phyloP scores from a whole-genome alignment of 2,329 filamentous ascomycete genomes.

The Neurospora sp. region DNA sequence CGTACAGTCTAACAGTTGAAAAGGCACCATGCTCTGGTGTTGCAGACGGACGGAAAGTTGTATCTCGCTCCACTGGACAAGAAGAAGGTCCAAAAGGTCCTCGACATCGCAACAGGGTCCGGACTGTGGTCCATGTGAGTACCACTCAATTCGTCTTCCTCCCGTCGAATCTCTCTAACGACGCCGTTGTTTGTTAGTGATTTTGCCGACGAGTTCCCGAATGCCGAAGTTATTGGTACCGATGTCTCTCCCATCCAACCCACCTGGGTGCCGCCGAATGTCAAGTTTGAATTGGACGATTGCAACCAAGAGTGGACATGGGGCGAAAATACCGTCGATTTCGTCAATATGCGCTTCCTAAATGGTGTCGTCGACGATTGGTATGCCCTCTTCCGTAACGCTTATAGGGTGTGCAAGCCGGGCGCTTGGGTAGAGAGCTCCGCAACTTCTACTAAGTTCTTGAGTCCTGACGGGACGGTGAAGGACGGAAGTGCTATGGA shows the following conservation, averaged over 20 bases:
- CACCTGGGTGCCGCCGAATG: slow-evolving; percentile 28
- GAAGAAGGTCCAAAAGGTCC: slow-evolving; percentile 2
- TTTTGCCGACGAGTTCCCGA: slow-evolving; percentile 4
- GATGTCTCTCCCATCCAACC: slow-evolving; percentile 43
- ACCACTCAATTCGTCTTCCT: neutral
- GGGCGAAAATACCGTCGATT: slow-evolving; percentile 26
- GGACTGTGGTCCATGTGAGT: slow-evolving; percentile 31
- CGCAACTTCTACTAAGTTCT: slow-evolving; percentile 10
- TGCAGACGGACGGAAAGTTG: neutral
- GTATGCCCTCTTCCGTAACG: slow-evolving; percentile 29
- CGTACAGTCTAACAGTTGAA: neutral
- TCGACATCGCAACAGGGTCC: slow-evolving; percentile 25
- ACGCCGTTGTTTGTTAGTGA: neutral
- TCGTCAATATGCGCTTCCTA: slow-evolving; percentile 24
- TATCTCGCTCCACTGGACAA: slow-evolving; percentile 10
- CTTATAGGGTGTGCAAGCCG: slow-evolving; percentile 22
- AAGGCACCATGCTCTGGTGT: slow-evolving; percentile 4
- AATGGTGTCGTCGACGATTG: slow-evolving; percentile 14
- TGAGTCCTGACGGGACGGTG: slow-evolving; percentile 34
- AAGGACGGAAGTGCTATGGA: slow-evolving; percentile 22
- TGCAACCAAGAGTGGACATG: slow-evolving; percentile 26
- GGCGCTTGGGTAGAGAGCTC: slow-evolving; percentile 16
- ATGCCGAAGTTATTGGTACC: slow-evolving; percentile 29
- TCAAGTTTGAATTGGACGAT: slow-evolving; percentile 27
- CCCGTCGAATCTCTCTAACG: neutral